Percentiles rank a stretch among this genome's conserved stretches.
phyloP scores from a whole-genome alignment of 345 rosid species.

The Sisymbrium altissimum region DNA sequence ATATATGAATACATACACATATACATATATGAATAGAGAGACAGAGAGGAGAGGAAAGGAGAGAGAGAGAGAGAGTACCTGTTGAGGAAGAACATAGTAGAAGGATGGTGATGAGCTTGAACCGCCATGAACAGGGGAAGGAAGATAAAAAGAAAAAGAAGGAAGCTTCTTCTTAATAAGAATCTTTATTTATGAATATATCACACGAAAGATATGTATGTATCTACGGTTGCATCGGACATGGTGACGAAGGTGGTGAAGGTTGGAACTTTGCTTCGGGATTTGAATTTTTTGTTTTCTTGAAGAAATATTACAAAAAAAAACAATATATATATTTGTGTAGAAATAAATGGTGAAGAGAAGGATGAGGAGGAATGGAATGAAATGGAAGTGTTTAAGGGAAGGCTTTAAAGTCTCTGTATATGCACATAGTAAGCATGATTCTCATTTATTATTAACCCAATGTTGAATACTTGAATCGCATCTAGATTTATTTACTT shows the following conservation, averaged over 20 bases:
- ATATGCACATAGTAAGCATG: constrained; percentile 32
- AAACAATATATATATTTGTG: too few species aligned
- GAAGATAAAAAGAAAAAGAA: background rate
- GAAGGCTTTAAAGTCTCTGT: constrained; percentile 13
- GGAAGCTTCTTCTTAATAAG: constrained; percentile 15
- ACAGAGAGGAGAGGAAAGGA: background rate
- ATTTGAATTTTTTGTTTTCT: background rate
- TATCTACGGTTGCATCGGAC: constrained; percentile 18
- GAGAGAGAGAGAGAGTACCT: constrained; percentile 34
- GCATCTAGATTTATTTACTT: constrained; percentile 21
- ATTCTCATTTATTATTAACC: constrained; percentile 32
- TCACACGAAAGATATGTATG: constrained; percentile 22
- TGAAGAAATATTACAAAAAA: background rate
- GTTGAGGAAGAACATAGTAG: constrained; percentile 71
- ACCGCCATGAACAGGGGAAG: constrained; percentile 60
- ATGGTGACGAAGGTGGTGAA: constrained; percentile 14
- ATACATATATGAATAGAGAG: background rate
- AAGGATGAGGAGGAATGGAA: background rate
- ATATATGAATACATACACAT: background rate
- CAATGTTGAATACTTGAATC: constrained; percentile 19
- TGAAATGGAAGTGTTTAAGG: constrained; percentile 9
- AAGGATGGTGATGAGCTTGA: constrained; percentile 87
- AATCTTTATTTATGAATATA: background rate
- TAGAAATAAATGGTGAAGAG: constrained; percentile 2
- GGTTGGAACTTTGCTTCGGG: constrained; percentile 22